Conservation (phyloP, 345 rosid species). For the Crucihimalaya himalaica region DNA sequence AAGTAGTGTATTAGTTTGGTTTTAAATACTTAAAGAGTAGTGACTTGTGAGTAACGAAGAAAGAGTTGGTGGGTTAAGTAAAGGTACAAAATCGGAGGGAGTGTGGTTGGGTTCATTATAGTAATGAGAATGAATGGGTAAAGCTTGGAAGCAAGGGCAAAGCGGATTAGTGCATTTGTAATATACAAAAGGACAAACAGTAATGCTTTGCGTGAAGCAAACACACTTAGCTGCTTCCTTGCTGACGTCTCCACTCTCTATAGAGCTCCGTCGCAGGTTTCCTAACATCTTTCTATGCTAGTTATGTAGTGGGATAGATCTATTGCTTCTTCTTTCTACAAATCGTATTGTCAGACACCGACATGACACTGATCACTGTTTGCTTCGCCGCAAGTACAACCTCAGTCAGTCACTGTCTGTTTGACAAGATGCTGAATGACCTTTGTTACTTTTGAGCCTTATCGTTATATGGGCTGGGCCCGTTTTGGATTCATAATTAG, state of each 20-base stretch:
- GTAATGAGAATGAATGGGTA: background rate
- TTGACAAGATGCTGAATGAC: slow-evolving; percentile 26
- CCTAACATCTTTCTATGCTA: background rate
- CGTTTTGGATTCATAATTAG: background rate
- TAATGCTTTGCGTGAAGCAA: slow-evolving; percentile 39
- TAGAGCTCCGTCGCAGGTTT: slow-evolving; percentile 18
- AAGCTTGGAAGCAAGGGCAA: slow-evolving; percentile 41
- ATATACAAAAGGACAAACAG: slow-evolving; percentile 23
- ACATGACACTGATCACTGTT: slow-evolving; percentile 39
- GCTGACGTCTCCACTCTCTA: slow-evolving; percentile 27
- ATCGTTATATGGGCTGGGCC: background rate
- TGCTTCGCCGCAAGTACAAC: slow-evolving; percentile 42
- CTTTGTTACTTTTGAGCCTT: background rate
- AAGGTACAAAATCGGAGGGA: background rate
- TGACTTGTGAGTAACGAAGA: background rate
- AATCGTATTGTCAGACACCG: slow-evolving; percentile 21
- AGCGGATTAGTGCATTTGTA: background rate
- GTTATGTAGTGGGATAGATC: background rate
- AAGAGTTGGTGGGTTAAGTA: background rate
- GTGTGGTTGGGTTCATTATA: background rate
- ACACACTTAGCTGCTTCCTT: slow-evolving; percentile 7
- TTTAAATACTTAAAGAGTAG: no score
- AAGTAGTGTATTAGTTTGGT: background rate
- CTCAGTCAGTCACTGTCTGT: slow-evolving; percentile 27
- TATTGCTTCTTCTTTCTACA: slow-evolving; percentile 17